These are phyloP conservation scores for Musa acuminata DNA, from an alignment of 176 grass and related monocot genomes.

Conservation along the genomic window DNA sequence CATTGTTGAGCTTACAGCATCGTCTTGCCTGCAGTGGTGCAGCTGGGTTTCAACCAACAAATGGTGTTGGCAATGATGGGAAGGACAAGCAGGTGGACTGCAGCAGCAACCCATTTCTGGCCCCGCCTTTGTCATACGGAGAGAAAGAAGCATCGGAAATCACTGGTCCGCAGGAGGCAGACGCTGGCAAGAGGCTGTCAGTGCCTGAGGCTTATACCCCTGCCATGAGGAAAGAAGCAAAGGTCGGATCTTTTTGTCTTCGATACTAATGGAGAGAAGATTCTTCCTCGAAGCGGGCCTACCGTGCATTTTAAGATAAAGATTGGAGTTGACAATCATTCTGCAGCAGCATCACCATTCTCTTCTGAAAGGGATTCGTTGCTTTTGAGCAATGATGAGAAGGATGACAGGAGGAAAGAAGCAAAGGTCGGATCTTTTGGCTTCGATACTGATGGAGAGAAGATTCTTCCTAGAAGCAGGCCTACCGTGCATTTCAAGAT, in stretches of 20 bases:
- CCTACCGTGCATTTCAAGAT: constrained; percentile 30
- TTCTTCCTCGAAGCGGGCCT: constrained; percentile 45
- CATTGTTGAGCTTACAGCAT: constrained; percentile 60
- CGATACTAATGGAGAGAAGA: constrained; percentile 22
- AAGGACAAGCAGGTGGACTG: constrained; percentile 45
- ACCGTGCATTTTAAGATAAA: constrained; percentile 24
- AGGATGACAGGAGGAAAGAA: no score
- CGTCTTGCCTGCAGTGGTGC: constrained; percentile 21
- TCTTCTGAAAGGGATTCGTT: no score
- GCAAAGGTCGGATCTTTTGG: no score
- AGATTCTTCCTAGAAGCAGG: constrained; percentile 46
- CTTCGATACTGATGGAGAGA: constrained; percentile 2
- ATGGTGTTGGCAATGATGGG: constrained; percentile 1
- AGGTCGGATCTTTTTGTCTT: constrained; percentile 28
- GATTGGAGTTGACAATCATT: constrained; percentile 15
- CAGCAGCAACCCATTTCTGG: constrained; percentile 47
- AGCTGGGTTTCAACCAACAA: constrained; percentile 11
- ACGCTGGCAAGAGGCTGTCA: constrained; percentile 33
- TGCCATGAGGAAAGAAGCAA: constrained; percentile 36
- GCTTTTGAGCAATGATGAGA: no score
- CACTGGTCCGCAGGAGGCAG: constrained; percentile 20
- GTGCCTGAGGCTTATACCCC: constrained; percentile 56
- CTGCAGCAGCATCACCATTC: no score
- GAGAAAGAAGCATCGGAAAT: constrained; percentile 47
- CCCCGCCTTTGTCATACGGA: constrained; percentile 37